Base-by-base conservation (phyloP, 495 filamentous ascomycete species). In the Annulohypoxylon bovei region DNA sequence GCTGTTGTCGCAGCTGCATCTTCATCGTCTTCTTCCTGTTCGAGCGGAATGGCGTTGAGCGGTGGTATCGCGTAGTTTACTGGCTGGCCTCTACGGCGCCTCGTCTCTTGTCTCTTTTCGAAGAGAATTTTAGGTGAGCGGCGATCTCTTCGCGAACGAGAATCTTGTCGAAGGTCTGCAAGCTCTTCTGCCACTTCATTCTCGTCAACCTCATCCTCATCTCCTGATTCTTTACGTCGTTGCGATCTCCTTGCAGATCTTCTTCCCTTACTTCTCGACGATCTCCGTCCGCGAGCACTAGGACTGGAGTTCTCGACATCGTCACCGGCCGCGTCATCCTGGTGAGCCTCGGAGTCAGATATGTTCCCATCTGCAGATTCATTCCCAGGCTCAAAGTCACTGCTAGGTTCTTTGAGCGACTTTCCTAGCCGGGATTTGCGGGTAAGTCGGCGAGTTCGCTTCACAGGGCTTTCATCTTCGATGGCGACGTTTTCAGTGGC, bases 171-270 rank as follows among this genome's bases (percentile, higher is more conserved):
- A n/a, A 93, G 82, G 35, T 92, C 90, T 62, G 90, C 81, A 16
- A 94, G 82, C 71, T 95, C 89, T 77, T 95, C 91, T 16, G 88
- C 89, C 8, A 97, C 83, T 77, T 98, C 95, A 37, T 94, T 88
- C 73, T 79, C 83, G 74, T 82, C 89, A 79, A 84, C 87, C 82
- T 80, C 85, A 72, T 79, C 83, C 64, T 93, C 93, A 47, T 90
- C 90, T 39, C 90, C 93, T 0, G 83, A 81, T 33, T 77, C 73
- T 39, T 77, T 71, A 1, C 46, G 70, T 46, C 71, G 65, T 16
- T 74, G 75, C 3, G 78, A 79, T 67, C 74, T 80, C 30, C 79
- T 71, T 5, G 42, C 72, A 9, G 77, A 80, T 49, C 44, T 71
- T 63, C 65, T 80, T 68, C 77, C 78, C 65, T 76, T 81, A 37